phyloP scores from a whole-genome alignment of 371 early-diverging fungal species.

The Mortierella sp. region DNA sequence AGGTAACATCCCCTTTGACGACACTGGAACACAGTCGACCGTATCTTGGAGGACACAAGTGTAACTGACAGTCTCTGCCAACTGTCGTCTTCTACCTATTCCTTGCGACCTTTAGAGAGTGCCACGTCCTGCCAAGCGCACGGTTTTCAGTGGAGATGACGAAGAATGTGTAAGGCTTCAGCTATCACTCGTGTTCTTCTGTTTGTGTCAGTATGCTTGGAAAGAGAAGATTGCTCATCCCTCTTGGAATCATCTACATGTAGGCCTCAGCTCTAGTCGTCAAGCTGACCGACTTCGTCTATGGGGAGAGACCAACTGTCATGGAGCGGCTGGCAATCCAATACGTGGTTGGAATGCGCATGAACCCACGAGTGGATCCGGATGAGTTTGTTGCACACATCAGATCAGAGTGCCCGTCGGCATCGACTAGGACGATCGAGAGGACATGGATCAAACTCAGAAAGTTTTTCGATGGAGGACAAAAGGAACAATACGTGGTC shows the following conservation, averaged over 20 bases:
- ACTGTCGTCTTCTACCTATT: neutral
- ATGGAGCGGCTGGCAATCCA: conserved; percentile 4
- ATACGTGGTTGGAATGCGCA: conserved; percentile 6
- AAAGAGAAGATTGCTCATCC: neutral
- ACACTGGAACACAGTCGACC: conserved; percentile 1
- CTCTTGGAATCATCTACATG: conserved; percentile 1
- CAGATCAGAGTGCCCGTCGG: conserved; percentile 8
- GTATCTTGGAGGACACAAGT: neutral
- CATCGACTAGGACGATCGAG: conserved; percentile 1
- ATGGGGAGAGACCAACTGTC: conserved; percentile 2
- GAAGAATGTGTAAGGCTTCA: conserved; percentile 3
- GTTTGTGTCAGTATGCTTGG: conserved; percentile 2
- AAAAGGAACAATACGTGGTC: conserved; percentile 3
- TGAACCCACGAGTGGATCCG: conserved; percentile 1
- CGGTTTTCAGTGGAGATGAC: conserved; percentile 1
- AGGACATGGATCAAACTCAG: conserved; percentile 6
- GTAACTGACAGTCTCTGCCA: conserved; percentile 5
- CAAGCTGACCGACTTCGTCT: conserved; percentile 7
- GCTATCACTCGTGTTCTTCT: neutral
- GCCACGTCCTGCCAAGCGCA: conserved; percentile 5
- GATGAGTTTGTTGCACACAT: conserved; percentile 9
- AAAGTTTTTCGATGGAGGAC: conserved; percentile 3
- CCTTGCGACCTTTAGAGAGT: conserved; percentile 1
- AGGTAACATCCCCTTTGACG: conserved; percentile 1
- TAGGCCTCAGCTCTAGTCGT: neutral